These are phyloP conservation scores for Pneumocystis canis DNA, from an alignment of 1,139 yeast genomes.

Conservation along the genomic window DNA sequence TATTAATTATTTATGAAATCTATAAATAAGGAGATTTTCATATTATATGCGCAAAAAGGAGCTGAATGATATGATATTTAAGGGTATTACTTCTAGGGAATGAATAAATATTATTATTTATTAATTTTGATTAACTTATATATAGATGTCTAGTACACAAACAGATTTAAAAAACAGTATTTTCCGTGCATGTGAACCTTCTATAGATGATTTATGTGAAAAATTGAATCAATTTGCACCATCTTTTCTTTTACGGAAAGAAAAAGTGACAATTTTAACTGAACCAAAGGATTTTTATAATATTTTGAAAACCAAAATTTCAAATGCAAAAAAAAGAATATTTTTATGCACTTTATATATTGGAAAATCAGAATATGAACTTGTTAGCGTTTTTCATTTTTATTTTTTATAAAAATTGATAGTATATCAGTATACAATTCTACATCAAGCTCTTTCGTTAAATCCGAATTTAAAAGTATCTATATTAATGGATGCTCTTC, in stretches of 20 bases:
- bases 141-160: neutral
- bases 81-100: neutral
- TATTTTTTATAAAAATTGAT: constrained; percentile 16
- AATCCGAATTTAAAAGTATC: constrained; percentile 53
- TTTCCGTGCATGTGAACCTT: neutral
- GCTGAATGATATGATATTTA: neutral
- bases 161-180: neutral
- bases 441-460: constrained; percentile 40
- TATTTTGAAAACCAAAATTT: constrained; percentile 29
- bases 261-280: neutral
- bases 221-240: neutral
- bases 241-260: neutral
- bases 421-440: constrained; percentile 29
- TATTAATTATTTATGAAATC: neutral
- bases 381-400: constrained; percentile 22
- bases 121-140: neutral
- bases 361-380: constrained; percentile 68
- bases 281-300: constrained; percentile 42
- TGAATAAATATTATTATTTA: neutral
- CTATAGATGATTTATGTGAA: neutral
- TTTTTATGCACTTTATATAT: constrained; percentile 76
- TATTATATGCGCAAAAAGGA: neutral
- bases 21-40: neutral
- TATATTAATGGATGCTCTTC: constrained; percentile 68
- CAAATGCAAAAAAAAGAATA: constrained; percentile 42